Percentiles rank a stretch among this genome's conserved stretches.
Conservation (phyloP, 805 yeast species). For the Saccharomycopsis sp. region DNA sequence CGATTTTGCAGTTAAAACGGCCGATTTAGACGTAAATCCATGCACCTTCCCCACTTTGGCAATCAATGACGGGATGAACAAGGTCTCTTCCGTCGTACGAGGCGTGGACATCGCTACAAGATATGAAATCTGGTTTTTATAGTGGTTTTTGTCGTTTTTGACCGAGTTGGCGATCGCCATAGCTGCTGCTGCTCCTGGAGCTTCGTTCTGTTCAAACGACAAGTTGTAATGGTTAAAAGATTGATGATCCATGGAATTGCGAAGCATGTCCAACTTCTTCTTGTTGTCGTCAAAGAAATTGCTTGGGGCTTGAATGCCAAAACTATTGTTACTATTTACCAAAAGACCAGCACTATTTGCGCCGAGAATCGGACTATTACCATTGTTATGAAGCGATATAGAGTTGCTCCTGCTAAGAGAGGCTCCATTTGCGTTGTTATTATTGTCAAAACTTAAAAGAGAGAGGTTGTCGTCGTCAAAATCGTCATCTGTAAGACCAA, state of each 20-base stretch:
- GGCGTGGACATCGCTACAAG: slow-evolving; percentile 70
- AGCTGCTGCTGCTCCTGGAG: slow-evolving; percentile 72
- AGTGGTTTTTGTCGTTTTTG: slow-evolving; percentile 29
- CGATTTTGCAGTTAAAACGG: slow-evolving; percentile 64
- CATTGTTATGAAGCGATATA: slow-evolving; percentile 3
- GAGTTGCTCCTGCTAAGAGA: background rate
- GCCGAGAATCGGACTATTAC: slow-evolving; percentile 5
- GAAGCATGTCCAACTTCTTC: slow-evolving; percentile 12
- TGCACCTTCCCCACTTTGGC: slow-evolving; percentile 64
- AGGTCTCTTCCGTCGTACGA: slow-evolving; percentile 70
- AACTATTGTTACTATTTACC: slow-evolving; percentile 1
- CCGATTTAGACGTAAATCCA: slow-evolving; percentile 66
- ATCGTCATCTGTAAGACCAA: slow-evolving; percentile 40
- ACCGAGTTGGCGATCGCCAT: slow-evolving; percentile 34
- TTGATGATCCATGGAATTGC: background rate
- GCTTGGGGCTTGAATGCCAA: background rate
- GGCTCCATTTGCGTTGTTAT: background rate
- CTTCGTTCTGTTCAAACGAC: slow-evolving; percentile 59
- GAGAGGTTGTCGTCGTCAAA: slow-evolving; percentile 36
- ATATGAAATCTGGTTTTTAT: slow-evolving; percentile 43
- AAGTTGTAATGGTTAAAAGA: slow-evolving; percentile 26
- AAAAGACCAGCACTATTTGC: slow-evolving; percentile 2
- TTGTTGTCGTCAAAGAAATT: slow-evolving; percentile 18
- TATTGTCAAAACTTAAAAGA: slow-evolving; percentile 25
- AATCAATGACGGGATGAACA: slow-evolving; percentile 64